phyloP scores from a whole-genome alignment of 306 rosid genomes.

The Acmispon strigosus region DNA sequence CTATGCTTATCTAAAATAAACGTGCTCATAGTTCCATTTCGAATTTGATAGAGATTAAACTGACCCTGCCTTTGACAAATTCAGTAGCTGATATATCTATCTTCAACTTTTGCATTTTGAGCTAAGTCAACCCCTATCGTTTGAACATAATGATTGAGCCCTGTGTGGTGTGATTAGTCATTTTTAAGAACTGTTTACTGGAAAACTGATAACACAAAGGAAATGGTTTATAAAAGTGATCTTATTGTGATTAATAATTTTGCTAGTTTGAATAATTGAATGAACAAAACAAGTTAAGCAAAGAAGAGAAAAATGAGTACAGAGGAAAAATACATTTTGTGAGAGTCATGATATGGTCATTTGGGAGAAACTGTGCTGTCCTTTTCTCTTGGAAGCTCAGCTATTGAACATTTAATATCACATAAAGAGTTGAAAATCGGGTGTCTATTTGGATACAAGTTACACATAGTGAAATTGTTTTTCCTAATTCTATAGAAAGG shows the following conservation, averaged over 20 bases:
- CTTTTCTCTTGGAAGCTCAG: too few species aligned
- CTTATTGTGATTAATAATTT: background rate
- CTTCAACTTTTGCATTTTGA: slow-evolving; percentile 5
- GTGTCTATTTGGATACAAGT: too few species aligned
- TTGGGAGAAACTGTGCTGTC: too few species aligned
- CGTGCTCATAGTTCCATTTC: slow-evolving; percentile 1
- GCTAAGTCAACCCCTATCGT: slow-evolving; percentile 1
- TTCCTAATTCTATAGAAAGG: too few species aligned
- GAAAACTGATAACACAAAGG: background rate
- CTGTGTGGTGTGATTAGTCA: background rate
- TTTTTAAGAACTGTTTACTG: background rate
- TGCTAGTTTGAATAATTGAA: too few species aligned
- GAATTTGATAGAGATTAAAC: background rate
- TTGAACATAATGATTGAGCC: background rate
- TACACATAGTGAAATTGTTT: too few species aligned
- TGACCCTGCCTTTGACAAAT: background rate
- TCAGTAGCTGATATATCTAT: background rate
- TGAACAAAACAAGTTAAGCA: too few species aligned
- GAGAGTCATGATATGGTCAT: too few species aligned
- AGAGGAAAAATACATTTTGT: too few species aligned
- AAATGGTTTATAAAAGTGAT: background rate
- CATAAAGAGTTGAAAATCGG: too few species aligned
- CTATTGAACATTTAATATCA: too few species aligned
- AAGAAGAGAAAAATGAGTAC: too few species aligned
- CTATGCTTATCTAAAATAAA: background rate